Evolutionary conservation across 371 early-diverging fungal species (phyloP).

Genomic region (Catenaria anguillulae): DNA sequence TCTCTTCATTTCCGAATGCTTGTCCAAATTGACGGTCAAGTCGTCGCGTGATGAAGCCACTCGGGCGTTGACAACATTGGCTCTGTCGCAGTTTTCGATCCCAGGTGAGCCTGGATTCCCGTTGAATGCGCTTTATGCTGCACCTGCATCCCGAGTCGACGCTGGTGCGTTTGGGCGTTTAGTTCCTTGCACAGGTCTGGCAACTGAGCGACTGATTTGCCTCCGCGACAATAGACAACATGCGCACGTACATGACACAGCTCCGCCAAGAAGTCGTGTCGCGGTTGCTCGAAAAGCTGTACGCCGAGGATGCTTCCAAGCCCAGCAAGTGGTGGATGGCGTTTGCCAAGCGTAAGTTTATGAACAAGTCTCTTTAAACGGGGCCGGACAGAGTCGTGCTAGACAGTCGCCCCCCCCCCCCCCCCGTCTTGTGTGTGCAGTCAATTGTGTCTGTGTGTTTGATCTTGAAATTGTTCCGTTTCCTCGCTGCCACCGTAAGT

Average conservation of each 20-base stretch:
- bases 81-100: slow-evolving; percentile 72
- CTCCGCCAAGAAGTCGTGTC: slow-evolving; percentile 73
- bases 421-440: too few species aligned
- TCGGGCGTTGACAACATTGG: slow-evolving; percentile 61
- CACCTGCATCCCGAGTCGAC: slow-evolving; percentile 57
- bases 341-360: slow-evolving; percentile 93
- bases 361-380: slow-evolving; percentile 63
- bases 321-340: slow-evolving; percentile 97
- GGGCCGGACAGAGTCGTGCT: background rate
- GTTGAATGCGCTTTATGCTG: slow-evolving; percentile 67
- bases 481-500: too few species aligned
- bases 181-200: background rate
- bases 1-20: slow-evolving; percentile 78
- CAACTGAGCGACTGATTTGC: background rate
- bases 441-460: too few species aligned
- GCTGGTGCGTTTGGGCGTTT: slow-evolving; percentile 41
- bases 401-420: background rate
- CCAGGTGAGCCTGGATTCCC: slow-evolving; percentile 89
- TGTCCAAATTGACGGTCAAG: slow-evolving; percentile 48
- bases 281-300: slow-evolving; percentile 60
- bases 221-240: slow-evolving; percentile 10
- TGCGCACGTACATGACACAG: slow-evolving; percentile 76
- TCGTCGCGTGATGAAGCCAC: slow-evolving; percentile 50
- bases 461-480: too few species aligned
- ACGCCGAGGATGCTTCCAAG: slow-evolving; percentile 44